Conservation (phyloP, 2,329 filamentous ascomycete genomes). For the Helotiales sp. region DNA sequence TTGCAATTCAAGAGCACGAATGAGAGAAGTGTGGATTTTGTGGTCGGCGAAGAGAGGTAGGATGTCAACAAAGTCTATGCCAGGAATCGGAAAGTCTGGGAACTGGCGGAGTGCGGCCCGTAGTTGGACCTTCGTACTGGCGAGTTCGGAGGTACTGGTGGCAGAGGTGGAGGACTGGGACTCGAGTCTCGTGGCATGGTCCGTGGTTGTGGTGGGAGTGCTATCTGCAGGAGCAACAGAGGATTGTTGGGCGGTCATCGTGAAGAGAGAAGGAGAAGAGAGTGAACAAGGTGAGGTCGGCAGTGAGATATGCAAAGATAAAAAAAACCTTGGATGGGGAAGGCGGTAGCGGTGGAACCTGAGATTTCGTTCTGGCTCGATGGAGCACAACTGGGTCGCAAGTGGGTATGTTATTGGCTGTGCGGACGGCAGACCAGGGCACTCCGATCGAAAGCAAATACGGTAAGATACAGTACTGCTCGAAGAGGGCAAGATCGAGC, state of each 20-base stretch:
- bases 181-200: conserved; percentile 36
- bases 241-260: conserved; percentile 30
- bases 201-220: conserved; percentile 13
- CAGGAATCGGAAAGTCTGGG: conserved; percentile 86
- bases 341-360: background rate
- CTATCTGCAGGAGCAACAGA: conserved; percentile 16
- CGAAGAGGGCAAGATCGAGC: background rate
- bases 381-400: background rate
- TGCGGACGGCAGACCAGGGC: background rate
- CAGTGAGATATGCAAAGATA: conserved; percentile 25
- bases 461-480: conserved; percentile 7
- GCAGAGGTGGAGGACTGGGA: conserved; percentile 33
- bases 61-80: conserved; percentile 97
- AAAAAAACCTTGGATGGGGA: conserved; percentile 18
- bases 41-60: conserved; percentile 89
- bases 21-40: conserved; percentile 69
- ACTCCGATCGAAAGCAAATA: conserved; percentile 10
- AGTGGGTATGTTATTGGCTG: conserved; percentile 2
- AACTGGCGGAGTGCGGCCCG: conserved; percentile 77
- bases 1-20: conserved; percentile 84
- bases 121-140: conserved; percentile 65
- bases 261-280: conserved; percentile 31
- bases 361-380: background rate
- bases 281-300: conserved; percentile 21
- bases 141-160: conserved; percentile 35